Conservation (phyloP, 306 rosid species). For the Quercus parvula region DNA sequence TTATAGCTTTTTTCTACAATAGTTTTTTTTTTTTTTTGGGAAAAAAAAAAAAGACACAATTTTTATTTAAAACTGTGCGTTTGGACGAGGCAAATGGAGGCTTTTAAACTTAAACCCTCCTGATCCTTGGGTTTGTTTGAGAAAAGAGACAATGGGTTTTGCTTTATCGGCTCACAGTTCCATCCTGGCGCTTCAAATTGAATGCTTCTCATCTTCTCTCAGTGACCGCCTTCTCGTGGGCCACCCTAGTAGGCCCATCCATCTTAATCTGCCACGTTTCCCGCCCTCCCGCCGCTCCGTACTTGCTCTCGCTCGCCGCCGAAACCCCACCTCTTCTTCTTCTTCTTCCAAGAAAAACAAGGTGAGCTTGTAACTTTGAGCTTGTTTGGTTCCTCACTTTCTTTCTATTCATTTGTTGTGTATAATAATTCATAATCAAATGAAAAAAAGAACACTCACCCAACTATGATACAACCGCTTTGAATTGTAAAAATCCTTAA, state of each 20-base stretch:
- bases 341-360: constrained; percentile 48
- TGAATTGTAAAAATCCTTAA: too few relatives aligned
- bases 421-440: too few relatives aligned
- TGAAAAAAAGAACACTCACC: too few relatives aligned
- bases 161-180: constrained; percentile 32
- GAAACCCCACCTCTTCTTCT: constrained; percentile 17
- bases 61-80: background rate
- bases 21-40: too few relatives aligned
- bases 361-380: constrained; percentile 19
- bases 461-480: too few relatives aligned
- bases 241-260: background rate
- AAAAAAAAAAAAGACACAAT: too few relatives aligned
- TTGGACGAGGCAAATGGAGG: background rate
- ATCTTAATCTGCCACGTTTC: constrained; percentile 29
- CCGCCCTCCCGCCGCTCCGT: constrained; percentile 46
- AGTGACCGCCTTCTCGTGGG: constrained; percentile 8
- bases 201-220: constrained; percentile 25
- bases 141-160: constrained; percentile 24
- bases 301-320: constrained; percentile 41
- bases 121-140: background rate
- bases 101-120: background rate
- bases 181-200: constrained; percentile 22
- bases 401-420: too few relatives aligned
- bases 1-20: too few relatives aligned
- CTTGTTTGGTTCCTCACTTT: background rate